These are phyloP conservation scores for Pleurotus tuber-regium DNA, from an alignment of 768 basidiomycete species.

Conservation along the genomic window DNA sequence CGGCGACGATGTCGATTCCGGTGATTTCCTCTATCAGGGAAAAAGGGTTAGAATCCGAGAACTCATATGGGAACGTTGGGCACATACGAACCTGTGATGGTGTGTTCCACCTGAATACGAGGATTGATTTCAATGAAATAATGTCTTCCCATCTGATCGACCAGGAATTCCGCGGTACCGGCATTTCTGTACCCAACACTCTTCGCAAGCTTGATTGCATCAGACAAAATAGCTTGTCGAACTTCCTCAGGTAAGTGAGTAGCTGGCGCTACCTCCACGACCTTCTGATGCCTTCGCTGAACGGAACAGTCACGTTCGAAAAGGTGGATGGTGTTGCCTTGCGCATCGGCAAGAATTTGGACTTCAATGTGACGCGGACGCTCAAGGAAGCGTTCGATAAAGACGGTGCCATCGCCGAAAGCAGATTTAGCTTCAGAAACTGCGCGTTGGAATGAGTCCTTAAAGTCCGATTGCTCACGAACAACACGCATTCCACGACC, in stretches of 20 bases:
- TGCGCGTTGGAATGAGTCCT: conserved; percentile 85
- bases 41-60: conserved; percentile 11
- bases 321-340: conserved; percentile 94
- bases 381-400: conserved; percentile 97
- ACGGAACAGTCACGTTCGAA: conserved; percentile 99
- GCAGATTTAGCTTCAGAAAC: conserved; percentile 94
- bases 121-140: conserved; percentile 99
- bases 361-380: conserved; percentile 98
- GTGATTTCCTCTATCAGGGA: conserved; percentile 87
- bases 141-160: conserved; percentile 93
- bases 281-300: conserved; percentile 96
- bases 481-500: conserved; percentile 99
- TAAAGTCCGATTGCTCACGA: conserved; percentile 88
- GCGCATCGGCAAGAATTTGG: conserved; percentile 86
- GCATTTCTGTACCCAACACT: conserved; percentile 96
- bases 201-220: conserved; percentile 93
- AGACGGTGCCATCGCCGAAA: conserved; percentile 98
- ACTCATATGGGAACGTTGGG: conserved; percentile 6
- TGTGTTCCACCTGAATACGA: conserved; percentile 99
- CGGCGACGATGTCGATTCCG: conserved; percentile 98
- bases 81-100: conserved; percentile 78
- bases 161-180: conserved; percentile 97
- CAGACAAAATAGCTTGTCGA: conserved; percentile 80
- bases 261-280: conserved; percentile 97
- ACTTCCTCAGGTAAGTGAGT: conserved; percentile 91